Percentiles rank a stretch among this genome's conserved stretches.
These are phyloP conservation scores for Saccharomycopsis sp. DNA, from an alignment of 805 yeast genomes.

Conservation along the genomic window DNA sequence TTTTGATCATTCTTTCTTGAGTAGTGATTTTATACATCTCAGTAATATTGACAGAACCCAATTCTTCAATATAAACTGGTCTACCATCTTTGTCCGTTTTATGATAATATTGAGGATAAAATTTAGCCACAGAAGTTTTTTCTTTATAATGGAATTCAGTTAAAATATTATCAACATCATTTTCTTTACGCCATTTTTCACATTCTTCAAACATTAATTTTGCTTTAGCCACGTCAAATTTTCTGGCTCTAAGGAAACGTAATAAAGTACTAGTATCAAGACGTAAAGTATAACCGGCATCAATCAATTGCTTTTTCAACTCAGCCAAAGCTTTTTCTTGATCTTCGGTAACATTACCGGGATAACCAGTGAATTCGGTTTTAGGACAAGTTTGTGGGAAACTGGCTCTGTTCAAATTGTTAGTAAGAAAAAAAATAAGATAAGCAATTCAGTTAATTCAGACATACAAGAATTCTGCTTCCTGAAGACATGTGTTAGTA, in stretches of 20 bases:
- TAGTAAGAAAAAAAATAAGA: not conserved
- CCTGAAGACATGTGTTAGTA: too few relatives aligned
- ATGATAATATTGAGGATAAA: conserved; percentile 95
- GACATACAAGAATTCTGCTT: not conserved
- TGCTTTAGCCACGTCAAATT: conserved; percentile 76
- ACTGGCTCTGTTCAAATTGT: conserved; percentile 10
- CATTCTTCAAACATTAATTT: conserved; percentile 75
- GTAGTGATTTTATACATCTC: conserved; percentile 92
- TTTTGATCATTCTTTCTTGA: conserved; percentile 91
- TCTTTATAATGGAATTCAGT: conserved; percentile 87
- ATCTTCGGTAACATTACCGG: conserved; percentile 64
- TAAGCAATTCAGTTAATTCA: not conserved
- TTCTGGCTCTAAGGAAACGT: conserved; percentile 90
- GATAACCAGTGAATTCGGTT: conserved; percentile 46
- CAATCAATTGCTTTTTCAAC: conserved; percentile 46
- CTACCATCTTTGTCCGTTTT: conserved; percentile 96
- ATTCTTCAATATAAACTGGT: conserved; percentile 89
- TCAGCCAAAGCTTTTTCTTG: conserved; percentile 52
- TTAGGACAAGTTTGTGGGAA: conserved; percentile 14
- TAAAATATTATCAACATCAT: conserved; percentile 78
- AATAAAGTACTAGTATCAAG: conserved; percentile 77
- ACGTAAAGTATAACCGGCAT: conserved; percentile 62
- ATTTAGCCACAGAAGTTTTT: conserved; percentile 79
- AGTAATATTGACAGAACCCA: conserved; percentile 80
- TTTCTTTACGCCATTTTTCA: conserved; percentile 86